phyloP scores from a whole-genome alignment of 768 basidiomycete species.

The Agaricus subrufescens region DNA sequence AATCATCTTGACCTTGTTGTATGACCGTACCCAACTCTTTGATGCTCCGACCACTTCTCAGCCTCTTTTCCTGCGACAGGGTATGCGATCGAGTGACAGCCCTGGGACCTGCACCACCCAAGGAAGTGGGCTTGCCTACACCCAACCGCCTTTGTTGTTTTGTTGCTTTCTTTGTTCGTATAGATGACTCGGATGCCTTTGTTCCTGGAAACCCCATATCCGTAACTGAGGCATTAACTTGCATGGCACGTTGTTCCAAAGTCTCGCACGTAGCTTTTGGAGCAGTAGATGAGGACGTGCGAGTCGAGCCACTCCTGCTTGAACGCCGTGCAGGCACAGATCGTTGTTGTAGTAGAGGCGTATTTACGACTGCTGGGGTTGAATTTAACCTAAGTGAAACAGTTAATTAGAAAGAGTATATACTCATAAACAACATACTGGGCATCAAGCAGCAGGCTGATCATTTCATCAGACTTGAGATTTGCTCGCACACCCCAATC shows the following conservation, averaged over 20 bases:
- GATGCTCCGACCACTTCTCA: constrained; percentile 44
- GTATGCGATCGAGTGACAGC: constrained; percentile 56
- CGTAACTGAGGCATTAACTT: background rate
- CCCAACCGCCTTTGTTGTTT: constrained; percentile 68
- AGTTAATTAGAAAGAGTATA: background rate
- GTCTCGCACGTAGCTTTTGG: constrained; percentile 46
- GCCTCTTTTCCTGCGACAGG: constrained; percentile 43
- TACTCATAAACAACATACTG: constrained; percentile 28
- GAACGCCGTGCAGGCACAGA: constrained; percentile 29
- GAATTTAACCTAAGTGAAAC: constrained; percentile 17
- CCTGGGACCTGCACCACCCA: constrained; percentile 65
- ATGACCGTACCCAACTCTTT: constrained; percentile 56
- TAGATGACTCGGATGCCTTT: constrained; percentile 19
- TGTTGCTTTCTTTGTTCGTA: constrained; percentile 64
- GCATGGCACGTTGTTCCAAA: background rate
- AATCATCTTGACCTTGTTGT: constrained; percentile 41
- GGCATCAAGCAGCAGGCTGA: constrained; percentile 65
- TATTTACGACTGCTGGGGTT: constrained; percentile 15
- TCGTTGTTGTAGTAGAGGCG: constrained; percentile 24
- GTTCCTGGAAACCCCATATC: background rate
- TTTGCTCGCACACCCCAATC: constrained; percentile 81
- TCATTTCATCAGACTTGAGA: constrained; percentile 74
- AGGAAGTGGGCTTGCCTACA: constrained; percentile 62
- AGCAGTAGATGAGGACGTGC: constrained; percentile 42
- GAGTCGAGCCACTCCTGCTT: constrained; percentile 34